Percentiles rank a stretch among this genome's conserved stretches.
These are phyloP conservation scores for Porphyrellus cyaneotinctus DNA, from an alignment of 768 basidiomycete genomes.

Conservation along the genomic window DNA sequence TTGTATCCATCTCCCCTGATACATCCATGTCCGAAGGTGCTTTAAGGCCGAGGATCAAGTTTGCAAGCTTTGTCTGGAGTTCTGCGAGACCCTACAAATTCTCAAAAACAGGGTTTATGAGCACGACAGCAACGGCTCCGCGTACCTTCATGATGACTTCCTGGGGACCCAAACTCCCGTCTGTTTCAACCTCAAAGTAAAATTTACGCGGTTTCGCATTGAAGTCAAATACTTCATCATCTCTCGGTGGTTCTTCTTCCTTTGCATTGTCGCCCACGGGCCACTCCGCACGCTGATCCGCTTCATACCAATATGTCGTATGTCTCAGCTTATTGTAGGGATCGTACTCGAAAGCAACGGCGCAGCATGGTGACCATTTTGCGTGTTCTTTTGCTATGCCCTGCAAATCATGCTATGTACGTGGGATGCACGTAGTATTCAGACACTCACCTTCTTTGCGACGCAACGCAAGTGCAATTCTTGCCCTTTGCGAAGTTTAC, in stretches of 20 bases:
- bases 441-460: constrained; percentile 79
- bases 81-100: constrained; percentile 62
- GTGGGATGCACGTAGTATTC: neutral
- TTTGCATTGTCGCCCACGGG: constrained; percentile 82
- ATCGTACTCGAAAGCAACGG: constrained; percentile 96
- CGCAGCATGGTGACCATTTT: constrained; percentile 97
- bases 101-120: neutral
- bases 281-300: constrained; percentile 81
- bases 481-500: constrained; percentile 92
- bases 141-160: constrained; percentile 84
- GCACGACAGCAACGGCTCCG: neutral
- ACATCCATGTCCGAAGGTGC: constrained; percentile 55
- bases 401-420: constrained; percentile 38
- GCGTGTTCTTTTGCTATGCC: constrained; percentile 98
- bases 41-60: constrained; percentile 73
- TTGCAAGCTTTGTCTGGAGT: constrained; percentile 77
- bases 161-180: constrained; percentile 83
- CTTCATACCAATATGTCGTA: constrained; percentile 93
- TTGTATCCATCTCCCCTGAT: constrained; percentile 34
- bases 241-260: constrained; percentile 76
- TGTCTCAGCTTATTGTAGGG: constrained; percentile 96
- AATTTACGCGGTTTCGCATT: constrained; percentile 85
- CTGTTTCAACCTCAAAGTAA: constrained; percentile 93
- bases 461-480: constrained; percentile 81
- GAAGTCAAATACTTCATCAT: constrained; percentile 84